These are phyloP conservation scores for Cicer chorassanicum DNA, from an alignment of 306 rosid species.

Conservation along the genomic window DNA sequence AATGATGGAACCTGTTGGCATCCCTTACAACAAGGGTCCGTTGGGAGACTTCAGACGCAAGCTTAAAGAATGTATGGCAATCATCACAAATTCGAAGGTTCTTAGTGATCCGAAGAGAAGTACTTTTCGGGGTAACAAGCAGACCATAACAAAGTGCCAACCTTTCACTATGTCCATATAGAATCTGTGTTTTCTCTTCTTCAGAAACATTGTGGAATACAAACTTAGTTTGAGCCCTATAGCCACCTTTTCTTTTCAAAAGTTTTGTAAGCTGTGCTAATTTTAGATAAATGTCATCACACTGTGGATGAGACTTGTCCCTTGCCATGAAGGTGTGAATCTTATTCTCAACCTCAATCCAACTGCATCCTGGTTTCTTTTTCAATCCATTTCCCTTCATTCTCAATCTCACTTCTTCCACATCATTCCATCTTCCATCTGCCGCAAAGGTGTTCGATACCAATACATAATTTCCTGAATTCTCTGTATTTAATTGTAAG, in stretches of 20 bases:
- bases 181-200: constrained; percentile 63
- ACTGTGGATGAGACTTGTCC: constrained; percentile 73
- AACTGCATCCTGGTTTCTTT: constrained; percentile 84
- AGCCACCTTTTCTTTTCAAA: constrained; percentile 59
- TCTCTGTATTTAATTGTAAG: constrained; percentile 57
- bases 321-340: constrained; percentile 66
- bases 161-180: constrained; percentile 78
- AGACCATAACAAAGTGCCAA: constrained; percentile 74
- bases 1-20: constrained; percentile 79
- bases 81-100: constrained; percentile 76
- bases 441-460: constrained; percentile 73
- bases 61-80: constrained; percentile 72
- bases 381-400: constrained; percentile 74
- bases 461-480: constrained; percentile 73
- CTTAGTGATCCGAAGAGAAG: constrained; percentile 61
- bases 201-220: constrained; percentile 74
- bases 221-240: constrained; percentile 63
- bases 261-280: constrained; percentile 56
- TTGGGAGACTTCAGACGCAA: constrained; percentile 61
- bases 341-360: constrained; percentile 70
- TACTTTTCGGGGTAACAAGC: constrained; percentile 54
- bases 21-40: constrained; percentile 69
- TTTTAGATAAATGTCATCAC: constrained; percentile 54
- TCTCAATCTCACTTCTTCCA: constrained; percentile 65
- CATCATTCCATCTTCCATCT: constrained; percentile 70